These are phyloP conservation scores for Rhizopogon parksii DNA, from an alignment of 1,284 basidiomycete genomes.

Conservation along the genomic window DNA sequence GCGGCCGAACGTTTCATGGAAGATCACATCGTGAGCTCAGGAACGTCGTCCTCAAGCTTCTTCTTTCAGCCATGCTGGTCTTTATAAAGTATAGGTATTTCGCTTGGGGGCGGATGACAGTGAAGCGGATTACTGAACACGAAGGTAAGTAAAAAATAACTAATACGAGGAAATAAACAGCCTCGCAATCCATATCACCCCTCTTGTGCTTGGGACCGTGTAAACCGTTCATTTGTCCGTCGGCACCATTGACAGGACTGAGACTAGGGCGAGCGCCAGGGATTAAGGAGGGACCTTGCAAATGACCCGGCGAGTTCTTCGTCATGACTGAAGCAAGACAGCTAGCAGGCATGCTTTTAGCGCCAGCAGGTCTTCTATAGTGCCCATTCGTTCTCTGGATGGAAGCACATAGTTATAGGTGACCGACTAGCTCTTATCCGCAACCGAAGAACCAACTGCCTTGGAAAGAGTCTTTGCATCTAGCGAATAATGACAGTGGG, in stretches of 20 bases:
- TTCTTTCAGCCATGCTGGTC: too few relatives aligned
- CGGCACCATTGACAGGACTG: conserved; percentile 43
- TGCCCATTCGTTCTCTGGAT: conserved; percentile 35
- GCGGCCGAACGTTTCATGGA: conserved; percentile 95
- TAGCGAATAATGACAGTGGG: conserved; percentile 35
- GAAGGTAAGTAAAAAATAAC: not conserved
- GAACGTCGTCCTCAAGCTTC: conserved; percentile 93
- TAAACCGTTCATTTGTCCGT: conserved; percentile 79
- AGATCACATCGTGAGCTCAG: conserved; percentile 98
- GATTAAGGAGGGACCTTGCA: conserved; percentile 59
- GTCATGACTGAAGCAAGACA: conserved; percentile 44
- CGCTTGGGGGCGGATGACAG: conserved; percentile 87
- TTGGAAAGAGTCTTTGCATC: conserved; percentile 56
- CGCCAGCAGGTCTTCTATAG: conserved; percentile 60
- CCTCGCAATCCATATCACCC: conserved; percentile 87
- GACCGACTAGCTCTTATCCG: conserved; percentile 78
- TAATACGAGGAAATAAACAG: conserved; percentile 23
- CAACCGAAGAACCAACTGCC: conserved; percentile 54
- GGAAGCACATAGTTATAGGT: conserved; percentile 75
- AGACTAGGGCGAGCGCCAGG: conserved; percentile 18
- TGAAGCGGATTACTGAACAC: conserved; percentile 80
- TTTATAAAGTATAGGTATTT: conserved; percentile 92
- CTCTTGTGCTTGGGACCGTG: conserved; percentile 91
- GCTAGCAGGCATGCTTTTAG: conserved; percentile 81
- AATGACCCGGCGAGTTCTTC: conserved; percentile 70